phyloP scores from a whole-genome alignment of 441 rosid species.

The Erysimum cheiri region DNA sequence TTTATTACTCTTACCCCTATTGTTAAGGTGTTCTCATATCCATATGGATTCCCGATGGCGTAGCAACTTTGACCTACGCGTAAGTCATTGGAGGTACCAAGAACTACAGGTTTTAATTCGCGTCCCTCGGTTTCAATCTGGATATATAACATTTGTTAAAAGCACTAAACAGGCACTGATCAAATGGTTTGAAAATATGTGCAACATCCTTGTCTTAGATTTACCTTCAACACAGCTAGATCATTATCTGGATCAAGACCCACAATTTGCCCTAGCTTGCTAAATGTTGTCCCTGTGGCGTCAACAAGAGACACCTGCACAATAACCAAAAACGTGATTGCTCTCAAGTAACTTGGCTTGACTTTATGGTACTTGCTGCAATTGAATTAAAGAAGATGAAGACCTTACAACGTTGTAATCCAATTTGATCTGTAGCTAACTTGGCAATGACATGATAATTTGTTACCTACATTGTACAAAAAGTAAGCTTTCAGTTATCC shows the following conservation, averaged over 20 bases:
- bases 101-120: conserved; percentile 65
- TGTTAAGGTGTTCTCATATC: conserved; percentile 88
- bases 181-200: background rate
- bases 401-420: conserved; percentile 88
- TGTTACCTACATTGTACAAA: conserved; percentile 61
- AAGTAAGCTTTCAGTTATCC: conserved; percentile 16
- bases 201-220: background rate
- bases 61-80: conserved; percentile 87
- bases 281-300: conserved; percentile 65
- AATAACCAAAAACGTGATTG: background rate
- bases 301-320: conserved; percentile 70
- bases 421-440: conserved; percentile 73
- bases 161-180: background rate
- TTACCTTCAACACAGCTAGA: conserved; percentile 82
- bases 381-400: conserved; percentile 36
- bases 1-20: conserved; percentile 69
- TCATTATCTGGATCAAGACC: conserved; percentile 85
- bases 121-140: conserved; percentile 77
- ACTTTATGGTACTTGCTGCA: background rate
- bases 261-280: conserved; percentile 64
- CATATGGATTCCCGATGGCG: conserved; percentile 92
- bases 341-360: background rate
- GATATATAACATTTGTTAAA: background rate
- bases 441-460: conserved; percentile 87
- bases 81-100: conserved; percentile 74